Conservation (phyloP, 805 yeast species). For the Lachancea cidri region DNA sequence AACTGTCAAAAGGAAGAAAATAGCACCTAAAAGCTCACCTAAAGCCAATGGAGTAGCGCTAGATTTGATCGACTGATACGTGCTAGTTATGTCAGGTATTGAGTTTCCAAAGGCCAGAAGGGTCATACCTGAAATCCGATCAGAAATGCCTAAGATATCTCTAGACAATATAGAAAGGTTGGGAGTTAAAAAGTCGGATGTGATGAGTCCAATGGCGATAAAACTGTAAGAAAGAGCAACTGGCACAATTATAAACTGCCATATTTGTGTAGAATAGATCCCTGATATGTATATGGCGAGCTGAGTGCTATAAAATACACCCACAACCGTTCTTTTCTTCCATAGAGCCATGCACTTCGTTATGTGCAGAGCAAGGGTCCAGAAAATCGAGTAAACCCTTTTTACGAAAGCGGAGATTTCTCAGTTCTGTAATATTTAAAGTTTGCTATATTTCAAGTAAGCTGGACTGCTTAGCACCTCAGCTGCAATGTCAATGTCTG, state of each 20-base stretch:
- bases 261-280: background rate
- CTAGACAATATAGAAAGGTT: slow-evolving; percentile 64
- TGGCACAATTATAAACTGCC: slow-evolving; percentile 14
- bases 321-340: slow-evolving; percentile 37
- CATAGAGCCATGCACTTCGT: slow-evolving; percentile 3
- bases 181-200: slow-evolving; percentile 79
- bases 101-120: slow-evolving; percentile 89
- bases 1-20: slow-evolving; percentile 72
- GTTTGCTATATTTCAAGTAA: slow-evolving; percentile 32
- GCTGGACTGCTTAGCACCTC: slow-evolving; percentile 40
- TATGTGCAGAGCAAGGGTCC: background rate
- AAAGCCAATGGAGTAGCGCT: slow-evolving; percentile 75
- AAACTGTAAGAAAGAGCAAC: slow-evolving; percentile 41
- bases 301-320: slow-evolving; percentile 4
- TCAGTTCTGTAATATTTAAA: background rate
- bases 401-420: background rate
- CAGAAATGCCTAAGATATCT: slow-evolving; percentile 53
- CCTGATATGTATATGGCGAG: background rate
- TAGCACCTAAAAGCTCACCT: slow-evolving; percentile 90
- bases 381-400: background rate
- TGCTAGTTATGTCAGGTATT: slow-evolving; percentile 81
- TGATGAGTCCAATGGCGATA: slow-evolving; percentile 65
- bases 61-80: slow-evolving; percentile 72
- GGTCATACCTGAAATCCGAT: slow-evolving; percentile 79
- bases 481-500: slow-evolving; percentile 67